These are phyloP conservation scores for Candida rishiriensis DNA, from an alignment of 805 yeast species.

Conservation along the genomic window DNA sequence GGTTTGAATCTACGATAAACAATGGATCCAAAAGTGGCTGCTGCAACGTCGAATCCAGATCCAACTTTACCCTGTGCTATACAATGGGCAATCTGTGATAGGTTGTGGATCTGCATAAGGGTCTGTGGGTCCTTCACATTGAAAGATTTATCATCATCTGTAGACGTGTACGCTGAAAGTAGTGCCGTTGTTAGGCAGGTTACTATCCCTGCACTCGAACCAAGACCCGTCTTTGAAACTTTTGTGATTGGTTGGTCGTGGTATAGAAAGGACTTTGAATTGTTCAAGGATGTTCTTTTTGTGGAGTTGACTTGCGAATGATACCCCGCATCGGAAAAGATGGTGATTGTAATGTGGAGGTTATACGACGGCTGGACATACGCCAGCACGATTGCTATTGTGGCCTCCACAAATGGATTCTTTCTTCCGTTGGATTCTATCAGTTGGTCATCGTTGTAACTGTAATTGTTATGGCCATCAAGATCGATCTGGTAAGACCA, in stretches of 20 bases:
- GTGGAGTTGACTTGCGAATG: conserved; percentile 65
- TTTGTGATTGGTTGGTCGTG: conserved; percentile 58
- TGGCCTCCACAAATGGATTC: conserved; percentile 75
- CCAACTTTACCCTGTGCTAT: conserved; percentile 94
- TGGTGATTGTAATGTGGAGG: conserved; percentile 44
- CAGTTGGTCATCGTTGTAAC: neutral
- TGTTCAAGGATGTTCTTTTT: conserved; percentile 31
- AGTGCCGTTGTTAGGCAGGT: conserved; percentile 74
- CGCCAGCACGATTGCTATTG: conserved; percentile 49
- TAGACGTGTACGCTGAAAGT: conserved; percentile 38
- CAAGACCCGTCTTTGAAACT: conserved; percentile 92
- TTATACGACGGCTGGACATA: conserved; percentile 39
- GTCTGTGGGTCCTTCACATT: conserved; percentile 16
- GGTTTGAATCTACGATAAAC: conserved; percentile 76
- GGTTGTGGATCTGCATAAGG: conserved; percentile 58
- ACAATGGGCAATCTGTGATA: conserved; percentile 88
- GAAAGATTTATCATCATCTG: conserved; percentile 25
- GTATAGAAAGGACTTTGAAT: conserved; percentile 45
- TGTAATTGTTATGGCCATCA: conserved; percentile 4
- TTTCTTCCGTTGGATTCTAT: conserved; percentile 17
- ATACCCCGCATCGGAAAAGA: conserved; percentile 84
- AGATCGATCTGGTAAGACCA: conserved; percentile 53
- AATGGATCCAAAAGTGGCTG: conserved; percentile 90
- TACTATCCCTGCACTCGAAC: conserved; percentile 93
- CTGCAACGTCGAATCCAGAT: conserved; percentile 95